Percentiles rank a stretch among this genome's conserved stretches.
phyloP scores from a whole-genome alignment of 495 filamentous ascomycete genomes.

The Pseudevernia furfuracea region DNA sequence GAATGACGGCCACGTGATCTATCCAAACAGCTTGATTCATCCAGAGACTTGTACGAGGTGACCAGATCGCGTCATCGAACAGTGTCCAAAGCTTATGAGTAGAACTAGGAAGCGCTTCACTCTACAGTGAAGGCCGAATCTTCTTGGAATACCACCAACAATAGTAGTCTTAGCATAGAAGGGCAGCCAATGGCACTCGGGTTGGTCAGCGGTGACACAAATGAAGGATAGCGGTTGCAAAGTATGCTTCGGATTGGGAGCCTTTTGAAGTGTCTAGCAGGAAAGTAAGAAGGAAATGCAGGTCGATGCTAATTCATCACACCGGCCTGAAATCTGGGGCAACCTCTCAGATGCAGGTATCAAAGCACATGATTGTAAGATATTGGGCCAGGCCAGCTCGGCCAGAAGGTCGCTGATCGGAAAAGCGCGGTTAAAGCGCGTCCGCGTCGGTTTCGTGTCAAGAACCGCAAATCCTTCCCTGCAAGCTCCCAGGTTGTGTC shows the following conservation, averaged over 20 bases:
- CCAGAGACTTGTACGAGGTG: neutral
- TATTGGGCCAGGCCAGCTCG: neutral
- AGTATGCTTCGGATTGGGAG: neutral
- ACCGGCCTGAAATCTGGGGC: neutral
- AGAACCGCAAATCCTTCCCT: neutral
- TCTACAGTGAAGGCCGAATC: neutral
- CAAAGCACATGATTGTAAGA: constrained; percentile 12
- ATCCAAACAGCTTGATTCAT: neutral
- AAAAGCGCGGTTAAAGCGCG: neutral
- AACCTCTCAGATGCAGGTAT: constrained; percentile 7
- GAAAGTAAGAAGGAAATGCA: neutral
- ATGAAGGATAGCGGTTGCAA: neutral
- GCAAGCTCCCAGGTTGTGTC: neutral
- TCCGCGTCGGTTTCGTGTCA: constrained; percentile 7
- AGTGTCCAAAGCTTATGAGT: neutral
- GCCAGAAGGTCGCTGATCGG: neutral
- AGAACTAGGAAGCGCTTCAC: neutral
- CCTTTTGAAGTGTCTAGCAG: neutral
- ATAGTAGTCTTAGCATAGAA: neutral
- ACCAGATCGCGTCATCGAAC: neutral
- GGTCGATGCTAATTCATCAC: neutral
- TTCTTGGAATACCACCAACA: neutral
- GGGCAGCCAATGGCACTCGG: constrained; percentile 8
- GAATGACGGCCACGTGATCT: neutral
- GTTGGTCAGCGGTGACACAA: neutral